Conservation (phyloP, 2,329 filamentous ascomycete species). For the Beauveria sp. region DNA sequence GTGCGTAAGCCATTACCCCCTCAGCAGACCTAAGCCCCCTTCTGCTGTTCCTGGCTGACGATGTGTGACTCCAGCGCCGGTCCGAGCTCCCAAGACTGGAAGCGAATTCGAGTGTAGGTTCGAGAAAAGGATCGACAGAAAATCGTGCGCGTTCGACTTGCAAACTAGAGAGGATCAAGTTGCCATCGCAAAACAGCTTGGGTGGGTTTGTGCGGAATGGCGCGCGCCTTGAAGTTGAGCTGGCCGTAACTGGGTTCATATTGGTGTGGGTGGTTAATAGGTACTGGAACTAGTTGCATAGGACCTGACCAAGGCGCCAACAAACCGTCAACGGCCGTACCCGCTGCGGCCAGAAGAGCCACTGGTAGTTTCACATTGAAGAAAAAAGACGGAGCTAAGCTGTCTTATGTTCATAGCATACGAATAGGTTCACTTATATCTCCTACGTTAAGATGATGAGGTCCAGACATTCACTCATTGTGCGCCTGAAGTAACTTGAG, state of each 20-base stretch:
- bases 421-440: no score
- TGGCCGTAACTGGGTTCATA: background rate
- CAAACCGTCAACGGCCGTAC: background rate
- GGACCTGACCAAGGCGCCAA: background rate
- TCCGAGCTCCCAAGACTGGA: background rate
- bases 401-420: no score
- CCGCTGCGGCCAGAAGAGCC: background rate
- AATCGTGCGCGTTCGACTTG: background rate
- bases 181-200: background rate
- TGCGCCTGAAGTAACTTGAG: background rate
- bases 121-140: background rate
- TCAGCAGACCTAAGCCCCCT: background rate
- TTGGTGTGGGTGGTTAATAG: background rate
- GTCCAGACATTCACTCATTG: no score
- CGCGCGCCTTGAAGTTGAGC: slow-evolving; percentile 3
- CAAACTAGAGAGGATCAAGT: background rate
- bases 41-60: background rate
- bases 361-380: no score
- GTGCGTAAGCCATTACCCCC: slow-evolving; percentile 2
- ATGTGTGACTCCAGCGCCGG: background rate
- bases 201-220: slow-evolving; percentile 6
- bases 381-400: no score
- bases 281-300: background rate
- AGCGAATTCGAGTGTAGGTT: background rate
- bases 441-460: no score